phyloP scores from a whole-genome alignment of 1,139 yeast genomes.

The Magnusiomyces suaveolens region DNA sequence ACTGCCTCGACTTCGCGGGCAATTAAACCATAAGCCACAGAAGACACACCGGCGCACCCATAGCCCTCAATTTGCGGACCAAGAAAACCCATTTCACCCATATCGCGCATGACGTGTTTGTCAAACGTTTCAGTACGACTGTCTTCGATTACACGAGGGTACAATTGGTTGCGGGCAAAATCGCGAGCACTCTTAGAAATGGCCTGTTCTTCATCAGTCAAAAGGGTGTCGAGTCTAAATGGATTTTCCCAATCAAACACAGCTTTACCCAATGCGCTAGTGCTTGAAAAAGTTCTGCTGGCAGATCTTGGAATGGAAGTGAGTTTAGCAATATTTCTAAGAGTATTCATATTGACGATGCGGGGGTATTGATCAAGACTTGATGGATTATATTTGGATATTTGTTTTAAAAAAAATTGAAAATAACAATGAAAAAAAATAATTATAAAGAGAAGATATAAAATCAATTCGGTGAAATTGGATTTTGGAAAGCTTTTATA shows the following conservation, averaged over 20 bases:
- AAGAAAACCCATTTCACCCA: constrained; percentile 38
- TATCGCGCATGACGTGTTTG: constrained; percentile 31
- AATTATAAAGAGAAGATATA: background rate
- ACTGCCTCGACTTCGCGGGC: constrained; percentile 40
- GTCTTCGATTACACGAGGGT: constrained; percentile 37
- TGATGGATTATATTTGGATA: background rate
- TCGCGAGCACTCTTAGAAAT: constrained; percentile 34
- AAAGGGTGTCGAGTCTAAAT: constrained; percentile 29
- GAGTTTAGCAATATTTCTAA: background rate
- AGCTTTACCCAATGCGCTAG: constrained; percentile 14
- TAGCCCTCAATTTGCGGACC: constrained; percentile 38
- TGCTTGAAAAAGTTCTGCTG: constrained; percentile 8
- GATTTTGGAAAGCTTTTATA: background rate
- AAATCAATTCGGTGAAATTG: background rate
- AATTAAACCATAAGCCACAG: constrained; percentile 37
- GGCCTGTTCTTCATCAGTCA: constrained; percentile 37
- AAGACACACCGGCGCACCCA: constrained; percentile 38
- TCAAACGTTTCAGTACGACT: constrained; percentile 35
- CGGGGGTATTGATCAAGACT: background rate
- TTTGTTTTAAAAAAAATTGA: background rate
- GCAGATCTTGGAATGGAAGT: background rate
- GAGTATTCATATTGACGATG: background rate
- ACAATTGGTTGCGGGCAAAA: constrained; percentile 34
- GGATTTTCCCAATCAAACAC: constrained; percentile 35
- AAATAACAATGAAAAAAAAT: no score